Evolutionary conservation across 306 rosid genomes (phyloP).

Genomic region (Lagenaria siceraria): DNA sequence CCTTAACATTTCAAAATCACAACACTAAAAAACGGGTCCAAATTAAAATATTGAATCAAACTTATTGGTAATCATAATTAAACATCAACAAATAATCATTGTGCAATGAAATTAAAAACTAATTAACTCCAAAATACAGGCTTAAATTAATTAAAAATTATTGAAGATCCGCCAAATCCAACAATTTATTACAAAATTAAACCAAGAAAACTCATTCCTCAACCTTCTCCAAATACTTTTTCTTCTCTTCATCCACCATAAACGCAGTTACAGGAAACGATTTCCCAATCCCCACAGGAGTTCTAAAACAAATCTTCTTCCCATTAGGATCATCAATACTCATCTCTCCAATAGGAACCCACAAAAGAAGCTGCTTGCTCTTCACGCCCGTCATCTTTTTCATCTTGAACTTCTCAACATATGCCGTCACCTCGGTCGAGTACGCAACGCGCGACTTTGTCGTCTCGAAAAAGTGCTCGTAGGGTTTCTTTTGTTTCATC

Average conservation of each 20-base stretch:
- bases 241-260: constrained; percentile 50
- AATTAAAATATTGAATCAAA: too few relatives aligned
- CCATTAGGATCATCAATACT: constrained; percentile 33
- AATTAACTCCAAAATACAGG: too few relatives aligned
- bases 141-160: too few relatives aligned
- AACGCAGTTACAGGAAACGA: constrained; percentile 51
- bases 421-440: constrained; percentile 56
- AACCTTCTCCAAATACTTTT: constrained; percentile 20
- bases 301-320: constrained; percentile 42
- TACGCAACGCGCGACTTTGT: constrained; percentile 44
- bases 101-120: neutral
- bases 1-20: too few relatives aligned
- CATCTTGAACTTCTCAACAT: constrained; percentile 64
- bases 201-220: neutral
- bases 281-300: constrained; percentile 63
- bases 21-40: neutral
- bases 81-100: neutral
- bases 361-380: constrained; percentile 55
- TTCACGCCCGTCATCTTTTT: constrained; percentile 73
- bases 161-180: too few relatives aligned
- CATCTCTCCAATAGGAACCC: constrained; percentile 74
- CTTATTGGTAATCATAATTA: neutral
- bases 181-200: neutral
- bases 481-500: constrained; percentile 62
- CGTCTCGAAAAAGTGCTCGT: constrained; percentile 49